A percentile compares a stretch with the other conserved stretches of the same genome.
Conservation (phyloP, 257 asterid species). For the Hygrophila difformis region DNA sequence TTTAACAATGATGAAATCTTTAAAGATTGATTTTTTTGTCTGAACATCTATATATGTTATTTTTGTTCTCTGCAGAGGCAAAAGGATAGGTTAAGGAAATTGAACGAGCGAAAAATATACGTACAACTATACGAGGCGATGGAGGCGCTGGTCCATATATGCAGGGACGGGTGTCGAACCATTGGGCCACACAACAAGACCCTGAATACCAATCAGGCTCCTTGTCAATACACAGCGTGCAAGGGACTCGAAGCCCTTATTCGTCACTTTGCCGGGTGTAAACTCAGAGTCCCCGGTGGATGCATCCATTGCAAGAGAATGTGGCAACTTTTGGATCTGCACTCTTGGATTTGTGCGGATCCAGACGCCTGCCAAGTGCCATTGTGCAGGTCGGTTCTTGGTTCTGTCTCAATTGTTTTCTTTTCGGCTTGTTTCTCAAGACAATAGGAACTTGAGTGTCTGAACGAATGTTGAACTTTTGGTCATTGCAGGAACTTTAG, state of each 20-base stretch:
- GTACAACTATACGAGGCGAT: slow-evolving; percentile 69
- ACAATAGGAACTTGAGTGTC: background rate
- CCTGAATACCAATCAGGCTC: slow-evolving; percentile 32
- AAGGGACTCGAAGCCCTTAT: slow-evolving; percentile 58
- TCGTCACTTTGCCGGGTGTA: slow-evolving; percentile 77
- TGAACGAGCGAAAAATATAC: slow-evolving; percentile 41
- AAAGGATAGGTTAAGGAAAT: slow-evolving; percentile 45
- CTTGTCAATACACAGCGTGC: slow-evolving; percentile 62
- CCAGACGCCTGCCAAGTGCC: slow-evolving; percentile 61
- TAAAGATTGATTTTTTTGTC: too few species aligned
- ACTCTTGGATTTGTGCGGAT: slow-evolving; percentile 69
- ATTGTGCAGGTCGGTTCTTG: slow-evolving; percentile 50
- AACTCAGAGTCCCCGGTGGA: slow-evolving; percentile 58
- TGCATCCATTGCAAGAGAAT: slow-evolving; percentile 82
- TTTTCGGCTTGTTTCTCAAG: too few species aligned
- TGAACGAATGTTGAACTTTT: background rate
- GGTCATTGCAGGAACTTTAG: slow-evolving; percentile 39
- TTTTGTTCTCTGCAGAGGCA: slow-evolving; percentile 23
- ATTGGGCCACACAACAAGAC: slow-evolving; percentile 70
- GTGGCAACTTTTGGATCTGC: slow-evolving; percentile 82
- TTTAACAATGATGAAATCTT: too few species aligned
- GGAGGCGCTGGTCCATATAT: slow-evolving; percentile 90
- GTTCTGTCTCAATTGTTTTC: background rate
- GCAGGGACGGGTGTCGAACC: slow-evolving; percentile 74
- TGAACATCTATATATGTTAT: too few species aligned